phyloP scores from a whole-genome alignment of 768 basidiomycete species.

The Lepiota brunneoincarnata region DNA sequence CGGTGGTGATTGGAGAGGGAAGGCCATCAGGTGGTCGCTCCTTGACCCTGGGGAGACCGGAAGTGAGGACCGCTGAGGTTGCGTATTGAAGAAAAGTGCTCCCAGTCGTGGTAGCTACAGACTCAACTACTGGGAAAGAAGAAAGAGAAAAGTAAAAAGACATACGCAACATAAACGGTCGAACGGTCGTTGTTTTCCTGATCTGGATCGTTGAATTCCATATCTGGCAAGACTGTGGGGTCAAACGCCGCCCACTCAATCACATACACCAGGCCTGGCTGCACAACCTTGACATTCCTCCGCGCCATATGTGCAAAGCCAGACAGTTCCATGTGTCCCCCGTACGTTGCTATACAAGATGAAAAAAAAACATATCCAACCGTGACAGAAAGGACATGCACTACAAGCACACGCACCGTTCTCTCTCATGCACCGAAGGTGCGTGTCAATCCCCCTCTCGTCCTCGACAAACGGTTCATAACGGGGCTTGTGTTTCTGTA shows the following conservation, averaged over 20 bases:
- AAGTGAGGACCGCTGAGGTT: slow-evolving; percentile 82
- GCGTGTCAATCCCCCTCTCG: slow-evolving; percentile 71
- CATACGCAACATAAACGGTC: slow-evolving; percentile 84
- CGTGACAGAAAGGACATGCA: slow-evolving; percentile 4
- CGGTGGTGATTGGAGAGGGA: slow-evolving; percentile 24
- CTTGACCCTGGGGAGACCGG: slow-evolving; percentile 62
- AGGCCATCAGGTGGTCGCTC: slow-evolving; percentile 42
- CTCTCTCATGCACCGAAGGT: slow-evolving; percentile 77
- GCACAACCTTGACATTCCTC: slow-evolving; percentile 87
- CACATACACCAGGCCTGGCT: slow-evolving; percentile 88
- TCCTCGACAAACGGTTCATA: slow-evolving; percentile 88
- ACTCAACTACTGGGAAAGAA: neutral
- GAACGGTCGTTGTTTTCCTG: slow-evolving; percentile 17
- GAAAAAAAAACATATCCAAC: neutral
- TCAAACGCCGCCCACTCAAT: slow-evolving; percentile 75
- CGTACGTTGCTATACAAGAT: slow-evolving; percentile 82
- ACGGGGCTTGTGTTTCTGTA: slow-evolving; percentile 60
- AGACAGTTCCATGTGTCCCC: slow-evolving; percentile 91
- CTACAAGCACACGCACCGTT: slow-evolving; percentile 47
- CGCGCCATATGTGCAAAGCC: slow-evolving; percentile 82
- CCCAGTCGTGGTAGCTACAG: slow-evolving; percentile 85
- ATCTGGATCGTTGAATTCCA: slow-evolving; percentile 21
- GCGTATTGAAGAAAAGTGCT: slow-evolving; percentile 92
- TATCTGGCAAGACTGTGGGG: slow-evolving; percentile 11
- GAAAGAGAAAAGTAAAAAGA: slow-evolving; percentile 19